Evolutionary conservation across 345 rosid genomes (phyloP).

Genomic region (Limnanthes douglasii): DNA sequence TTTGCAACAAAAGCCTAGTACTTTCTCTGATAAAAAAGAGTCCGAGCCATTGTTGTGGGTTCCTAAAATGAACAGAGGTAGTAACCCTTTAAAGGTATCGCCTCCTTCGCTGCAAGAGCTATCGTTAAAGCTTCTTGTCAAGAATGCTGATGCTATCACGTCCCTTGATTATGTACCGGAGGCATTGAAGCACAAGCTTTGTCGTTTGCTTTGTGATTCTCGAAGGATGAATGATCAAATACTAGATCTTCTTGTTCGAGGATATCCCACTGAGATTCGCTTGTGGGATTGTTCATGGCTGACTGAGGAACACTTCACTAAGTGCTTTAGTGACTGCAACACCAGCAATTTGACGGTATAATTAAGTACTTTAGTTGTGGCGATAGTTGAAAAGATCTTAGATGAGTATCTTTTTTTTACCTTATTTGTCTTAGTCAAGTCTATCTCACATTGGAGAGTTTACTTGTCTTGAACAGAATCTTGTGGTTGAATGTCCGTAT

Average conservation of each 20-base stretch:
- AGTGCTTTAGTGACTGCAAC: conserved; percentile 43
- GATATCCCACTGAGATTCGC: conserved; percentile 57
- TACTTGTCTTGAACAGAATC: too few relatives aligned
- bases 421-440: too few relatives aligned
- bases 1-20: conserved; percentile 2
- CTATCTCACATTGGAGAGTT: too few relatives aligned
- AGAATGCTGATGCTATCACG: conserved; percentile 61
- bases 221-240: conserved; percentile 36
- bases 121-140: conserved; percentile 36
- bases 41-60: conserved; percentile 33
- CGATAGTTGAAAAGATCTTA: too few relatives aligned
- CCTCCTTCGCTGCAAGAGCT: conserved; percentile 51
- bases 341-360: conserved; percentile 56
- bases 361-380: too few relatives aligned
- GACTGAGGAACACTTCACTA: conserved; percentile 48
- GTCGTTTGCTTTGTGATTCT: conserved; percentile 60
- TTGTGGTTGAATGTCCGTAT: too few relatives aligned
- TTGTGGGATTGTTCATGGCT: conserved; percentile 83
- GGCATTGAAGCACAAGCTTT: conserved; percentile 38
- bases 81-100: conserved; percentile 5
- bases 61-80: conserved; percentile 24
- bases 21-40: conserved; percentile 8
- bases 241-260: conserved; percentile 40
- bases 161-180: conserved; percentile 82
- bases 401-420: too few relatives aligned